phyloP scores from a whole-genome alignment of 257 asterid genomes.

The Fraxinus pennsylvanica region DNA sequence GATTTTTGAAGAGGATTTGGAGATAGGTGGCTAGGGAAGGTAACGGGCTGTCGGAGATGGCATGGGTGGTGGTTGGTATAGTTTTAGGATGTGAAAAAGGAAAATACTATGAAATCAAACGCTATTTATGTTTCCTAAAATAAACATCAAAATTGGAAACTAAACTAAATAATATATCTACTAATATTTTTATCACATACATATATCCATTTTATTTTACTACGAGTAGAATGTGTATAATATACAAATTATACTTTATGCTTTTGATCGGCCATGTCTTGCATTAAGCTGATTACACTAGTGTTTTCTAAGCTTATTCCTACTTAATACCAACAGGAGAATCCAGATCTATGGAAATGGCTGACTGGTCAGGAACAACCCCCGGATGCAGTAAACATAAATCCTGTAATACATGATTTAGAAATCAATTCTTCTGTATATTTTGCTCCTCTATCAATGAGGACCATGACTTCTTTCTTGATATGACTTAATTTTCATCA shows the following conservation, averaged over 20 bases:
- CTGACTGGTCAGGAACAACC: conserved; percentile 83
- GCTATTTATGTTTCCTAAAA: too few species aligned
- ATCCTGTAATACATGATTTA: conserved; percentile 61
- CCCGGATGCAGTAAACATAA: conserved; percentile 61
- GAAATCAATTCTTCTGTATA: neutral
- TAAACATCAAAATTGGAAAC: too few species aligned
- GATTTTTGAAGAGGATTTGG: too few species aligned
- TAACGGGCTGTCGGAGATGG: too few species aligned
- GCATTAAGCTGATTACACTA: too few species aligned
- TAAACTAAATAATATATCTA: too few species aligned
- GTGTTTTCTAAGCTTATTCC: neutral
- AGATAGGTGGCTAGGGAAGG: too few species aligned
- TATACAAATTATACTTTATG: neutral
- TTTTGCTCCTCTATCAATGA: neutral
- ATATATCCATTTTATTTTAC: neutral
- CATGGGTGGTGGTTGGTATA: too few species aligned
- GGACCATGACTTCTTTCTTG: neutral
- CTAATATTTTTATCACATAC: too few species aligned
- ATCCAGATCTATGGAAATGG: conserved; percentile 97
- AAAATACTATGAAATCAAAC: too few species aligned
- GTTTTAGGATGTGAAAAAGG: too few species aligned
- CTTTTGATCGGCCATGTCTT: too few species aligned
- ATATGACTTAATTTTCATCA: neutral
- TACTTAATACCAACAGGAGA: conserved; percentile 58
- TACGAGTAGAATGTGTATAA: neutral